Conservation (phyloP, 345 rosid species). For the Gossypium thurberi region DNA sequence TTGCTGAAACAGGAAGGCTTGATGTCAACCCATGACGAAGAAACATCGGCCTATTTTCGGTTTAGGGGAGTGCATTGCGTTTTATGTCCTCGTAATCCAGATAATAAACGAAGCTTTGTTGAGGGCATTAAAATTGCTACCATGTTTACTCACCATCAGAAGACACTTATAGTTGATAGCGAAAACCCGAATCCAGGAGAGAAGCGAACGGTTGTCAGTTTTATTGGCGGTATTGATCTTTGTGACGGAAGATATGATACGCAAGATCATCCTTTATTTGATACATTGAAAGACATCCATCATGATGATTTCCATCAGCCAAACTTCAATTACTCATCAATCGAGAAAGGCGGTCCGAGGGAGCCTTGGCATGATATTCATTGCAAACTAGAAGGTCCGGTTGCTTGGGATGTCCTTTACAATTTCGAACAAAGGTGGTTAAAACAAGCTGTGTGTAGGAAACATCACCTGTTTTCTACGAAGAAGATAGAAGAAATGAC, state of each 20-base stretch:
- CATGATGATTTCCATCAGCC: conserved; percentile 78
- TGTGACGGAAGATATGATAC: conserved; percentile 85
- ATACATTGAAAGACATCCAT: conserved; percentile 46
- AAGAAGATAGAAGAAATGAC: conserved; percentile 18
- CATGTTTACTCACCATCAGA: conserved; percentile 83
- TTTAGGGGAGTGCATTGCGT: conserved; percentile 53
- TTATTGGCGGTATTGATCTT: conserved; percentile 86
- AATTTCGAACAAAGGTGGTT: conserved; percentile 91
- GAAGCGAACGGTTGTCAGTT: conserved; percentile 58
- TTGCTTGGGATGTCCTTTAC: conserved; percentile 81
- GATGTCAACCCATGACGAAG: conserved; percentile 74
- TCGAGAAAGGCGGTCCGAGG: conserved; percentile 78
- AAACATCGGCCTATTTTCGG: conserved; percentile 46
- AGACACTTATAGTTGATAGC: conserved; percentile 54
- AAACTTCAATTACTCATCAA: conserved; percentile 49
- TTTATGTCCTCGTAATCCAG: conserved; percentile 60
- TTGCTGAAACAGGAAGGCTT: conserved; percentile 45
- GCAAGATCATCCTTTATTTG: conserved; percentile 60
- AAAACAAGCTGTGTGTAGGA: conserved; percentile 36
- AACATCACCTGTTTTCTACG: conserved; percentile 27
- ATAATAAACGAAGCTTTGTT: conserved; percentile 30
- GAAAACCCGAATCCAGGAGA: conserved; percentile 18
- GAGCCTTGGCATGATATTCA: conserved; percentile 98
- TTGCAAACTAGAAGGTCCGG: conserved; percentile 78
- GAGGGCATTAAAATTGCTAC: conserved; percentile 41